Percentiles rank a stretch among this genome's conserved stretches.
These are phyloP conservation scores for Aureobasidium sp. DNA, from an alignment of 2,329 filamentous ascomycete species.

Conservation along the genomic window DNA sequence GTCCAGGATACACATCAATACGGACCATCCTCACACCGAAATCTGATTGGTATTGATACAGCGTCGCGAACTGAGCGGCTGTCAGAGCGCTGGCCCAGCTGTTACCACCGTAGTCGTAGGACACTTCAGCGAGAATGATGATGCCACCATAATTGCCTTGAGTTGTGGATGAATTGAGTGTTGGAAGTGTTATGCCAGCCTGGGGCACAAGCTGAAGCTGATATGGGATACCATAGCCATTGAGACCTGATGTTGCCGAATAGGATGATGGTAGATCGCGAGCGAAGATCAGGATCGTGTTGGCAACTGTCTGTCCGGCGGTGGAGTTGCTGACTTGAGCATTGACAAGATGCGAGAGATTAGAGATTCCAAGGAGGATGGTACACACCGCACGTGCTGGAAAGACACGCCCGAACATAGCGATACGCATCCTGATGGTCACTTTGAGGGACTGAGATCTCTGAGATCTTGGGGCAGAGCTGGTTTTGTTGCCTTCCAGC, in stretches of 20 bases:
- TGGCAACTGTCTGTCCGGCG: conserved; percentile 16
- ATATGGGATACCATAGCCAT: conserved; percentile 53
- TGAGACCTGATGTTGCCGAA: conserved; percentile 45
- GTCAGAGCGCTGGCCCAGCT: conserved; percentile 47
- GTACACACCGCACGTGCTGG: neutral
- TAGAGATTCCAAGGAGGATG: neutral
- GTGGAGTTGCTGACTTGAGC: neutral
- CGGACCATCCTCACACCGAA: conserved; percentile 55
- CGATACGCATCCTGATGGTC: neutral
- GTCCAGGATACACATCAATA: conserved; percentile 47
- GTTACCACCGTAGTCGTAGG: conserved; percentile 41
- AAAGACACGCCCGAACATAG: neutral
- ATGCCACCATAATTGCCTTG: conserved; percentile 53
- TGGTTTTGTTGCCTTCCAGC: neutral
- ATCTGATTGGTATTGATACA: conserved; percentile 49
- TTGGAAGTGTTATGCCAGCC: conserved; percentile 41
- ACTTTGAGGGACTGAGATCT: neutral
- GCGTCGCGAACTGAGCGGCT: conserved; percentile 44
- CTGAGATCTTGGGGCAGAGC: neutral
- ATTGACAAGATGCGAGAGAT: neutral
- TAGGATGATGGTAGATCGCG: conserved; percentile 41
- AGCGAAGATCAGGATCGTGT: conserved; percentile 49
- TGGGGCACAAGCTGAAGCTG: conserved; percentile 45
- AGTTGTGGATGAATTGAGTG: conserved; percentile 39
- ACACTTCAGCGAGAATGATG: conserved; percentile 45